Evolutionary conservation across 2,329 filamentous ascomycete species (phyloP).

Genomic region (Fusarium keratoplasticum): DNA sequence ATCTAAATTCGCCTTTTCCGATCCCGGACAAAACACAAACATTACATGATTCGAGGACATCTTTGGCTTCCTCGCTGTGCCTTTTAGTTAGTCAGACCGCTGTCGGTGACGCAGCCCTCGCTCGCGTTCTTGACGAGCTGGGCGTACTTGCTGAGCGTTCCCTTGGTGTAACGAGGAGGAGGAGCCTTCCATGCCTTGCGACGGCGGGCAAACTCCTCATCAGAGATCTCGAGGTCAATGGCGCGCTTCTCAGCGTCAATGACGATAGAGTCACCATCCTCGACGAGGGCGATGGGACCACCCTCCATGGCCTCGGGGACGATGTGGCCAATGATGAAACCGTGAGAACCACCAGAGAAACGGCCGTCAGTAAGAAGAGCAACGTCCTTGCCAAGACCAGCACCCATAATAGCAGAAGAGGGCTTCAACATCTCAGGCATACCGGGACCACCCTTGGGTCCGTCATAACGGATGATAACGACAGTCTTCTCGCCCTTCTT

Average conservation of each 20-base stretch:
- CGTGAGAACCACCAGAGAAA: slow-evolving; percentile 85
- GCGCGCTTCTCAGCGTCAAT: slow-evolving; percentile 83
- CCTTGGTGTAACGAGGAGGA: slow-evolving; percentile 67
- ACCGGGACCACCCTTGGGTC: slow-evolving; percentile 90
- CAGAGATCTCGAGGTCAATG: slow-evolving; percentile 74
- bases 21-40: slow-evolving; percentile 38
- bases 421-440: slow-evolving; percentile 98
- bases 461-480: slow-evolving; percentile 91
- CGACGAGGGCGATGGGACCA: slow-evolving; percentile 85
- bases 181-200: slow-evolving; percentile 72
- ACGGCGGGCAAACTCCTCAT: slow-evolving; percentile 71
- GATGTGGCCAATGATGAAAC: slow-evolving; percentile 89
- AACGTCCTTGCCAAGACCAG: slow-evolving; percentile 80
- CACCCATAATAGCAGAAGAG: slow-evolving; percentile 92
- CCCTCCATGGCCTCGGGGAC: slow-evolving; percentile 89
- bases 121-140: slow-evolving; percentile 68
- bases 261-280: slow-evolving; percentile 82
- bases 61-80: slow-evolving; percentile 2
- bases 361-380: slow-evolving; percentile 80
- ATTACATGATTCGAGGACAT: slow-evolving; percentile 34
- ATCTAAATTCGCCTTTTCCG: slow-evolving; percentile 46
- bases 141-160: slow-evolving; percentile 79
- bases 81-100: slow-evolving; percentile 42
- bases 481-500: slow-evolving; percentile 90
- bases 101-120: slow-evolving; percentile 69